phyloP scores from a whole-genome alignment of 345 rosid species.

The Brassica cretica region DNA sequence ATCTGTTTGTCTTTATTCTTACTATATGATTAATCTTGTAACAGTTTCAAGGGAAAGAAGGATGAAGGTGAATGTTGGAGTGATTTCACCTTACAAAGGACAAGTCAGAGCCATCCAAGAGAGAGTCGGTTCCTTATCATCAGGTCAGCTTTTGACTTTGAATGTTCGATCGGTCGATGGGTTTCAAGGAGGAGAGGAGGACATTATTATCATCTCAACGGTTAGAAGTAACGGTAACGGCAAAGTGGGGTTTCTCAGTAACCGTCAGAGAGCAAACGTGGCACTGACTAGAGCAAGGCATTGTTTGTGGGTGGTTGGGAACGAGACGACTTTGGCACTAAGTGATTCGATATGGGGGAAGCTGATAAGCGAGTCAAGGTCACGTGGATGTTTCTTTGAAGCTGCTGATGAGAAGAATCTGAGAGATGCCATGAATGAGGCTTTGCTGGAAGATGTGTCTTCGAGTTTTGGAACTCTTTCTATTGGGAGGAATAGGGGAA shows the following conservation, averaged over 20 bases:
- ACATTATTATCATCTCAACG: not conserved
- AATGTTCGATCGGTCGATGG: not conserved
- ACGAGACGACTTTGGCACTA: not conserved
- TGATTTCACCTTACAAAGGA: not conserved
- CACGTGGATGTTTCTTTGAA: conserved; percentile 32
- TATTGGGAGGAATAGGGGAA: not conserved
- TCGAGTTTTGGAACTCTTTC: not conserved
- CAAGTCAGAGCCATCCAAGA: not conserved
- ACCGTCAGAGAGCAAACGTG: not conserved
- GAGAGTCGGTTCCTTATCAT: not conserved
- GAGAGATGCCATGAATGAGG: not conserved
- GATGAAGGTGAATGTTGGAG: not conserved
- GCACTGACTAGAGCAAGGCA: not conserved
- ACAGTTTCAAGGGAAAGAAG: not conserved
- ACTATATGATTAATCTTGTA: not conserved
- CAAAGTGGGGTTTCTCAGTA: not conserved
- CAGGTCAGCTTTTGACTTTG: not conserved
- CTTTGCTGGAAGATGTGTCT: not conserved
- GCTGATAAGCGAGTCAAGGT: conserved; percentile 38
- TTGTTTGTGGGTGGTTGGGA: not conserved
- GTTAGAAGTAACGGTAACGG: not conserved
- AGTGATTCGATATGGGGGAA: not conserved
- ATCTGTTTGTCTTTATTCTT: not conserved
- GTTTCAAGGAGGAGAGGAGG: not conserved
- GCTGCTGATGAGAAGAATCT: conserved; percentile 36